phyloP scores from a whole-genome alignment of 2,329 filamentous ascomycete species.

The Penicillium sp. region DNA sequence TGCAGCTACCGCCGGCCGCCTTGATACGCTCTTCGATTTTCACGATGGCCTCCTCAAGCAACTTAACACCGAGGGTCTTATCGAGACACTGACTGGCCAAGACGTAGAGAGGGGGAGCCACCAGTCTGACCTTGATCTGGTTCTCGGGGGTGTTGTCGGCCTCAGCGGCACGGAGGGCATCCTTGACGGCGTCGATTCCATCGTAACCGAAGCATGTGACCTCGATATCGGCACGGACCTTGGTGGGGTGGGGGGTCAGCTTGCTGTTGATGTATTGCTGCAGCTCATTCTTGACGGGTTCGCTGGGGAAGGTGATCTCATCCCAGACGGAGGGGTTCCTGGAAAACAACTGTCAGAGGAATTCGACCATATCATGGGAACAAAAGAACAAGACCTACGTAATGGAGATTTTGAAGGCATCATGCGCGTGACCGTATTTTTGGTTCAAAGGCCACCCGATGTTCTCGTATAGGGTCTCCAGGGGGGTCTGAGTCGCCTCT shows the following conservation, averaged over 20 bases:
- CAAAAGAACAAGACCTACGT: slow-evolving; percentile 59
- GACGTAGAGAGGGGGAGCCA: slow-evolving; percentile 96
- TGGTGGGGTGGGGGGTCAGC: slow-evolving; percentile 95
- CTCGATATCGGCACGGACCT: slow-evolving; percentile 96
- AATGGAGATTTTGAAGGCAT: slow-evolving; percentile 98
- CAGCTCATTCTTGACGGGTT: slow-evolving; percentile 81
- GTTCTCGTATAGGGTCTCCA: slow-evolving; percentile 87
- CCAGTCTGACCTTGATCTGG: slow-evolving; percentile 96
- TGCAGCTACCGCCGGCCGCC: slow-evolving; percentile 71
- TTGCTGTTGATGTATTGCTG: slow-evolving; percentile 96
- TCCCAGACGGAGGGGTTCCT: slow-evolving; percentile 96
- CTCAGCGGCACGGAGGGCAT: slow-evolving; percentile 85
- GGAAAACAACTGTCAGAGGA: slow-evolving; percentile 12
- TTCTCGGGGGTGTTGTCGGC: slow-evolving; percentile 86
- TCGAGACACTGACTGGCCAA: slow-evolving; percentile 93
- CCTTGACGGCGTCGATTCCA: slow-evolving; percentile 97
- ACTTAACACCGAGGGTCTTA: slow-evolving; percentile 79
- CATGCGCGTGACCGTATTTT: slow-evolving; percentile 93
- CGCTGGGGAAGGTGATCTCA: slow-evolving; percentile 83
- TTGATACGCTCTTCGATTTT: slow-evolving; percentile 81
- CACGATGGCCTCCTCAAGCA: slow-evolving; percentile 83
- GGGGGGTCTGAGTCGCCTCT: slow-evolving; percentile 92
- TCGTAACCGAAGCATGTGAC: slow-evolving; percentile 95
- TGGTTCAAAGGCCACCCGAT: slow-evolving; percentile 98
- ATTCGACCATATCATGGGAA: background rate